Base-by-base conservation (phyloP, 2,329 filamentous ascomycete genomes). In the Neopestalotiopsis sp. region DNA sequence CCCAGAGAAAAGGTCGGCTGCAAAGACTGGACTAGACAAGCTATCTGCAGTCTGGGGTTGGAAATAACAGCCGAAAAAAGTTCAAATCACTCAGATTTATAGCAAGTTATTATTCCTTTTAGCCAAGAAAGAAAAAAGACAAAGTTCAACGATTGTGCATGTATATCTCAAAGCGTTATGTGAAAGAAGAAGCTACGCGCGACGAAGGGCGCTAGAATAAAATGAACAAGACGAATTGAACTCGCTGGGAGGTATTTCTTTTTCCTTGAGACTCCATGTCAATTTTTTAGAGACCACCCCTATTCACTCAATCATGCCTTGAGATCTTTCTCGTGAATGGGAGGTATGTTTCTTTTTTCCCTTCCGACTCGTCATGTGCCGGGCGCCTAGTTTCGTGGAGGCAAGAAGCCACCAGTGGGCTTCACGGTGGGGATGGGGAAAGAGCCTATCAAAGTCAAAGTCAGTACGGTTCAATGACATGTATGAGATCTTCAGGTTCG, bases 151-250 rank as follows among this genome's bases (percentile, higher is more conserved):
- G 57, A 32, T 28, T 14, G 28, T 61, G 28, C 34, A 34, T 61
- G 34, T 61, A 28, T 61, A 61, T 61, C 59, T 61, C 59, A 53
- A 53, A 53, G 45, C 45, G 45, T 53, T 17, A 53, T n/a, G 45
- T 53, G 59, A 40, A 34, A 24, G 40, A 20, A 38, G 40, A 30
- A 34, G 59, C n/a, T 34, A 40, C 13, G 9, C 28, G 59, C 32
- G 10, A 34, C 59, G 14, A n/a, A n/a, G n/a, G n/a, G 59, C 59
- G 59, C 59, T 61, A 30, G 9, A 17, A 61, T 34, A 61, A 53
- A 17, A 61, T 34, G 13, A 20, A 61, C 59, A 34, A 13, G 59
- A 61, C 32, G 59, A 61, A 61, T 61, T 20, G 32, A 61, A 61
- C 14, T 17, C 24, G 24, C 57, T 59, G 30, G n/a, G 45, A 53